phyloP scores from a whole-genome alignment of 129 eudicot genomes.

The Arctium minus region DNA sequence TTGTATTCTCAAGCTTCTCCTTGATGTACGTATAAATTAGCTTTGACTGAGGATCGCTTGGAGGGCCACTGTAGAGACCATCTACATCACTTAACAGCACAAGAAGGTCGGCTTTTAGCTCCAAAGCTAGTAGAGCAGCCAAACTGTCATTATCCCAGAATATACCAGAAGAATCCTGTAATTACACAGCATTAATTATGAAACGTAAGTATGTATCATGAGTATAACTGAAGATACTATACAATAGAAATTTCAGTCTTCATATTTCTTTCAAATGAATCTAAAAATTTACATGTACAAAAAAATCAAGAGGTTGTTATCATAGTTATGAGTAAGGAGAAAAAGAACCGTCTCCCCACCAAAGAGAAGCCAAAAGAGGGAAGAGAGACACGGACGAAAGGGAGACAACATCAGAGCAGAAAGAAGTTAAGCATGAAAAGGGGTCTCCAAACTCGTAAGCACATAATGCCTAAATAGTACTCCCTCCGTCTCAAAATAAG shows the following conservation, averaged over 20 bases:
- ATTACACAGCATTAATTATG: not conserved
- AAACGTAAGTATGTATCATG: not conserved
- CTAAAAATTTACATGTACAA: not conserved
- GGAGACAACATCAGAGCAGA: too few species aligned
- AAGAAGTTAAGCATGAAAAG: too few species aligned
- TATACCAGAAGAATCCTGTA: conserved; percentile 90
- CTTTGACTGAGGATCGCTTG: conserved; percentile 76
- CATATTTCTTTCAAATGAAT: not conserved
- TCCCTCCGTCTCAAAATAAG: too few species aligned
- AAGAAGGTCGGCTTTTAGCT: conserved; percentile 95
- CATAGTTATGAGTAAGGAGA: not conserved
- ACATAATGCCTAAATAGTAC: too few species aligned
- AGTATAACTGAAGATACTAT: not conserved
- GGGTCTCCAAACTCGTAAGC: too few species aligned
- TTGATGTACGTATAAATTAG: conserved; percentile 71
- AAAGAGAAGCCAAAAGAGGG: too few species aligned
- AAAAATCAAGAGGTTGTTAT: not conserved
- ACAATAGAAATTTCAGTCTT: not conserved
- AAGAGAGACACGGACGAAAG: too few species aligned
- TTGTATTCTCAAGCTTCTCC: conserved; percentile 71
- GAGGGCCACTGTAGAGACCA: conserved; percentile 96
- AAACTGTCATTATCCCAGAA: conserved; percentile 99
- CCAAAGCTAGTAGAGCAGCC: conserved; percentile 88
- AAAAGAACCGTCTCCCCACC: too few species aligned
- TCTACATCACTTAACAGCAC: conserved; percentile 89